Evolutionary conservation across 768 basidiomycete species (phyloP), one percentile per base, ranked within the genome.

Genomic region (Podaxis sp.): DNA sequence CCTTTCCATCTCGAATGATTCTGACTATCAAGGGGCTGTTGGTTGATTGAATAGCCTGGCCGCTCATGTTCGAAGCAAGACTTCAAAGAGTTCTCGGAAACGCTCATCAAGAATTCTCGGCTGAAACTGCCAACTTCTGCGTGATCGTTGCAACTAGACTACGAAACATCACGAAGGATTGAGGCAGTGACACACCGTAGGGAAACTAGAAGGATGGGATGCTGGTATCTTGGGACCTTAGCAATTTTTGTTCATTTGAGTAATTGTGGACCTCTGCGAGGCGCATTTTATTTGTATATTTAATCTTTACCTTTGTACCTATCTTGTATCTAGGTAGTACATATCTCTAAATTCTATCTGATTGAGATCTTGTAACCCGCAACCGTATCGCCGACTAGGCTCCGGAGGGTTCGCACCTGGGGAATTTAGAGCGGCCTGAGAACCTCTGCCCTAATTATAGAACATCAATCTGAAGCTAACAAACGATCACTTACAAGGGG

Each of bases 31-130:
- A n/a, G 0, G 24, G 0, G 24, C n/a, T 33, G 33, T 48, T 56
- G 20, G 48, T 50, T 40, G 50, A 49, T 54, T 60, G 56, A n/a
- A 12, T 62, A 81, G 82, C 80, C 82, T 53, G 78, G 80, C 50
- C 76, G 84, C 60, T 73, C 77, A 13, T 81, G 82, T 67, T 77
- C 78, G 41, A 84, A 81, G 66, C 74, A 79, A 61, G 84, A 85
- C 50, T 87, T 87, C 72, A 76, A 77, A 54, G 77, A 80, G 7
- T 86, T 87, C 66, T 77, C 82, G 17, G 75, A 80, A 64, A 70
- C 76, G 20, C 71, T 86, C 56, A 68, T 80, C 58, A 73, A 76
- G 61, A 76, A 74, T 44, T 66, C 74, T 33, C 74, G 77, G 71
- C 68, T 74, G 73, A 65, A 77, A 68, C 59, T 68, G 74, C 28